These are phyloP conservation scores for Suillus clintonianus DNA, from an alignment of 768 basidiomycete species.

Conservation along the genomic window DNA sequence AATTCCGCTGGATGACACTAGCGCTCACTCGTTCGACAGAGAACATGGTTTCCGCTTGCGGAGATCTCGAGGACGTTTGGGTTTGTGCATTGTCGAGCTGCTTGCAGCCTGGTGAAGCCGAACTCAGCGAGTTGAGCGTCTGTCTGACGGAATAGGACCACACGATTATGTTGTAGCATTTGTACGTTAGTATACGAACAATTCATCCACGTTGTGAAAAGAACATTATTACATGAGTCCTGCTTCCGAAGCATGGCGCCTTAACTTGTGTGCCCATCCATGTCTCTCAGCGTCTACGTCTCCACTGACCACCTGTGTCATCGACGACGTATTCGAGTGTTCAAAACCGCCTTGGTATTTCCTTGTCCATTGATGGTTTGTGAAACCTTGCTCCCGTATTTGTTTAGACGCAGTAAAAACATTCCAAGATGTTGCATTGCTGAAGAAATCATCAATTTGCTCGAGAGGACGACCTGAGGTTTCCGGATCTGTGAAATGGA, in stretches of 20 bases:
- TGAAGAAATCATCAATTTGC: constrained; percentile 9
- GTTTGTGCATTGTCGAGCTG: constrained; percentile 30
- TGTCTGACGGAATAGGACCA: constrained; percentile 73
- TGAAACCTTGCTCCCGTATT: not conserved
- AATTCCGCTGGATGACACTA: constrained; percentile 70
- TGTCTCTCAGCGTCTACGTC: not conserved
- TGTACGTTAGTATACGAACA: too few species aligned
- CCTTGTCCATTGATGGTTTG: not conserved
- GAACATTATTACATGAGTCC: not conserved
- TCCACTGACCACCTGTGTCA: not conserved
- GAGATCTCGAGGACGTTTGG: constrained; percentile 70
- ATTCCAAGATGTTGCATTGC: constrained; percentile 10
- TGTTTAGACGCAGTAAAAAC: not conserved
- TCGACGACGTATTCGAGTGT: not conserved
- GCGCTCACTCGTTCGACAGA: constrained; percentile 68
- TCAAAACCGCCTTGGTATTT: not conserved
- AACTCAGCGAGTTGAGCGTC: constrained; percentile 57
- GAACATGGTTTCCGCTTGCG: constrained; percentile 49
- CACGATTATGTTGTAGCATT: not conserved
- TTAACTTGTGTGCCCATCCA: not conserved
- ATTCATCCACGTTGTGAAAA: too few species aligned
- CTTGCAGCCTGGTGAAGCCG: constrained; percentile 21
- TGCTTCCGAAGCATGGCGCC: not conserved
- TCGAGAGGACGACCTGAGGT: constrained; percentile 6
- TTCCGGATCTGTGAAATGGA: constrained; percentile 5